Evolutionary conservation across 805 yeast genomes (phyloP).

Genomic region (Candida coleopterorum): DNA sequence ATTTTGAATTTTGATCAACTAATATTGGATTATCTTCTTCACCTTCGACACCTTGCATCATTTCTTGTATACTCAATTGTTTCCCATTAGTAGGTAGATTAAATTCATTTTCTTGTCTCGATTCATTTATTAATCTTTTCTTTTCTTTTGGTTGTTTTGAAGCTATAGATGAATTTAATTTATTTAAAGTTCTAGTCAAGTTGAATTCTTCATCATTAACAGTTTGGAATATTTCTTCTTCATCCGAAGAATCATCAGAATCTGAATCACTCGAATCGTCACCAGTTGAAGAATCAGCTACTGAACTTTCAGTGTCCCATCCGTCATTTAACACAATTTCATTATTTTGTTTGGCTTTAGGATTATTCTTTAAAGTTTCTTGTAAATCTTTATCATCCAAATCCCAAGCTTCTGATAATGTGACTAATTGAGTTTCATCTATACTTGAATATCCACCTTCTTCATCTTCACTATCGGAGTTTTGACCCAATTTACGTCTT

Average conservation of each 20-base stretch:
- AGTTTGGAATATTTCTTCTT: conserved; percentile 24
- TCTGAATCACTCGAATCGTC: conserved; percentile 17
- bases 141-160: conserved; percentile 29
- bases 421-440: conserved; percentile 70
- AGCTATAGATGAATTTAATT: conserved; percentile 30
- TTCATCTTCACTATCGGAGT: conserved; percentile 39
- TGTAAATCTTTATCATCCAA: conserved; percentile 54
- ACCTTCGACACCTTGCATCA: conserved; percentile 67
- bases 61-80: conserved; percentile 64
- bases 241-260: conserved; percentile 21
- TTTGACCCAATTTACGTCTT: conserved; percentile 26
- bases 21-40: conserved; percentile 49
- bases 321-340: conserved; percentile 26
- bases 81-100: conserved; percentile 57
- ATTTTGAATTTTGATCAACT: conserved; percentile 39
- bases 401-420: conserved; percentile 89
- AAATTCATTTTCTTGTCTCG: conserved; percentile 63
- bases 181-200: conserved; percentile 44
- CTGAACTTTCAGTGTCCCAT: conserved; percentile 24
- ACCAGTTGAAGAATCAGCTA: conserved; percentile 10
- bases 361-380: conserved; percentile 12
- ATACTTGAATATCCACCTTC: conserved; percentile 67
- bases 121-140: conserved; percentile 49
- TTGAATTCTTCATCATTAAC: conserved; percentile 45
- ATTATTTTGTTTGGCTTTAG: conserved; percentile 13